A percentile compares a stretch with the other conserved stretches of the same genome.
Conservation (phyloP, 108 stramenopile species). For the Thalassiosira profunda region DNA sequence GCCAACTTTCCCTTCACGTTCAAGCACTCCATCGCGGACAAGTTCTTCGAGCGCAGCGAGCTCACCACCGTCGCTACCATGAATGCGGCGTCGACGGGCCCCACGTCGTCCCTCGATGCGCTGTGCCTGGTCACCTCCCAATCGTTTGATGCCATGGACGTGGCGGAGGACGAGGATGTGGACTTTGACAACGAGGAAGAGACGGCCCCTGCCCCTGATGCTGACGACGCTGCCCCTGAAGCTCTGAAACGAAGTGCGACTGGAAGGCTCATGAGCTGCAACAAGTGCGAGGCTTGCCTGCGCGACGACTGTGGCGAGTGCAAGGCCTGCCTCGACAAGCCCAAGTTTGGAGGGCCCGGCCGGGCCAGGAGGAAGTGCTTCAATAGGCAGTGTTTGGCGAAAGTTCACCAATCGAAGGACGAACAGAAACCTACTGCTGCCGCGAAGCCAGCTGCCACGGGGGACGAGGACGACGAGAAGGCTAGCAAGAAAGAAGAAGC, state of each 20-base stretch:
- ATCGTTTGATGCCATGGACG: neutral
- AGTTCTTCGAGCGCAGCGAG: neutral
- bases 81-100: neutral
- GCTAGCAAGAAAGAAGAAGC: constrained; percentile 12
- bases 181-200: no score
- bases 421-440: neutral
- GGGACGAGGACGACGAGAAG: neutral
- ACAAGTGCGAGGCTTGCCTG: constrained; percentile 41
- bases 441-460: neutral
- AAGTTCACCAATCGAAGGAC: neutral
- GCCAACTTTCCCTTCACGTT: constrained; percentile 4
- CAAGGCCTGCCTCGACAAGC: constrained; percentile 50
- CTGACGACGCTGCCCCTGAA: neutral
- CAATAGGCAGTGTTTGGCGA: constrained; percentile 16
- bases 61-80: neutral
- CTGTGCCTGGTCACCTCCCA: constrained; percentile 1
- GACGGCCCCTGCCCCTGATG: neutral
- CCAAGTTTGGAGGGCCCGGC: constrained; percentile 63
- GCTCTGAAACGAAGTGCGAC: neutral
- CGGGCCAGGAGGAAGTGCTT: constrained; percentile 22
- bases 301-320: constrained; percentile 60
- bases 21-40: neutral
- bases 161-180: neutral
- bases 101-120: constrained; percentile 13
- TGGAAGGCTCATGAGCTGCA: constrained; percentile 31